Percentiles rank a stretch among this genome's conserved stretches.
Evolutionary conservation across 2,329 filamentous ascomycete genomes (phyloP).

Genomic region (Trichophyton schoenleinii): DNA sequence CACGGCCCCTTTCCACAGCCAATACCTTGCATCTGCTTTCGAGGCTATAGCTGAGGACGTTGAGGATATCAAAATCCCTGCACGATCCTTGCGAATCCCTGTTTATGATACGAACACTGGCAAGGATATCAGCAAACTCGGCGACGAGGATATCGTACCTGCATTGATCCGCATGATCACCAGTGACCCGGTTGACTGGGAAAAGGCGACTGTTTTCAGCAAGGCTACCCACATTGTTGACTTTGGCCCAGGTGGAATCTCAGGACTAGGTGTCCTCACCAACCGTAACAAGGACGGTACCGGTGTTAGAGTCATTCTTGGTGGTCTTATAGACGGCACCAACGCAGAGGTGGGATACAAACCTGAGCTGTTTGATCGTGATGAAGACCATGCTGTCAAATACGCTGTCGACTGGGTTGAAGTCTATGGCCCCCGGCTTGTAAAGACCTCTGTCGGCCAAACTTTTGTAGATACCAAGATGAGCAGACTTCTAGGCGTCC

Average conservation of each 20-base stretch:
- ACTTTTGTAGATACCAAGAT: constrained; percentile 96
- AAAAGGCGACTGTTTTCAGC: constrained; percentile 82
- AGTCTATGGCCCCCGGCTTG: constrained; percentile 82
- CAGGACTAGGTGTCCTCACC: constrained; percentile 85
- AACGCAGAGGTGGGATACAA: constrained; percentile 92
- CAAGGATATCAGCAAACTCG: constrained; percentile 61
- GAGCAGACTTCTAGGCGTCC: constrained; percentile 71
- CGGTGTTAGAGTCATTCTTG: constrained; percentile 89
- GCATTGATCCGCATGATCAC: constrained; percentile 85
- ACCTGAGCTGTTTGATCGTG: constrained; percentile 90
- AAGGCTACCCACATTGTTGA: constrained; percentile 88
- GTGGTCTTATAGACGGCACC: constrained; percentile 82
- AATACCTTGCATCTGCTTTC: constrained; percentile 73
- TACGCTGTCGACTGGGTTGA: constrained; percentile 97
- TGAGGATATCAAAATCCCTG: constrained; percentile 64
- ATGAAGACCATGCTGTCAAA: constrained; percentile 86
- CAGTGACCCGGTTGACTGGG: constrained; percentile 88
- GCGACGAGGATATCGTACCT: constrained; percentile 69
- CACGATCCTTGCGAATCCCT: constrained; percentile 62
- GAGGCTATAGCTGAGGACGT: constrained; percentile 77
- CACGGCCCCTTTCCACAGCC: constrained; percentile 95
- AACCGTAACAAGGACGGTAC: constrained; percentile 99
- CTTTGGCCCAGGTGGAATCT: constrained; percentile 93
- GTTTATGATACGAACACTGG: constrained; percentile 87
- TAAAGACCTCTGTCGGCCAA: constrained; percentile 77